A percentile compares a stretch with the other conserved stretches of the same genome.
phyloP scores from a whole-genome alignment of 306 rosid genomes.

The Phaseolus lunatus region DNA sequence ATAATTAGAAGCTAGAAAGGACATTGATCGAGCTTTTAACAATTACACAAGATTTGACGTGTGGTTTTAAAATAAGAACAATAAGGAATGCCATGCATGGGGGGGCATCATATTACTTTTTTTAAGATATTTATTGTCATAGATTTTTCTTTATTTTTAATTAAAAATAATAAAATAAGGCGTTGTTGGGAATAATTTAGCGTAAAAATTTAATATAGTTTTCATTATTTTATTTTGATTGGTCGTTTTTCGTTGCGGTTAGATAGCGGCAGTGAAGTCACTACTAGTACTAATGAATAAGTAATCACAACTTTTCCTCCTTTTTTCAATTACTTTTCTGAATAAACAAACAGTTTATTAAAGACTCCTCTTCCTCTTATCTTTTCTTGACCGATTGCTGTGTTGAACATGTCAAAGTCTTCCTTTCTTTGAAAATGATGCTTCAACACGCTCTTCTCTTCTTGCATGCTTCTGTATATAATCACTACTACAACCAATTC shows the following conservation, averaged over 20 bases:
- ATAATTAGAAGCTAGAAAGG: no score
- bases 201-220: no score
- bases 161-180: no score
- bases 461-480: neutral
- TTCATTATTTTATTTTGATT: neutral
- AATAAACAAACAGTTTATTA: neutral
- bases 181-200: no score
- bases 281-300: neutral
- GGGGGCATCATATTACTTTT: no score
- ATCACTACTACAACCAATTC: neutral
- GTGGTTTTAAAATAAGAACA: no score
- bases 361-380: neutral
- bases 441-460: neutral
- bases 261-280: neutral
- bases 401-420: conserved; percentile 22
- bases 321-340: neutral
- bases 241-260: neutral
- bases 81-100: no score
- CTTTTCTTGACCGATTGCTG: neutral
- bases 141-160: no score
- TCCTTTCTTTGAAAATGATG: neutral
- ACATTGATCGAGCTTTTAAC: no score
- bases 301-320: neutral
- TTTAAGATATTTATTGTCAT: no score
- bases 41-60: no score